Base-by-base conservation (phyloP, 495 filamentous ascomycete species). In the Tricharina praecox region DNA sequence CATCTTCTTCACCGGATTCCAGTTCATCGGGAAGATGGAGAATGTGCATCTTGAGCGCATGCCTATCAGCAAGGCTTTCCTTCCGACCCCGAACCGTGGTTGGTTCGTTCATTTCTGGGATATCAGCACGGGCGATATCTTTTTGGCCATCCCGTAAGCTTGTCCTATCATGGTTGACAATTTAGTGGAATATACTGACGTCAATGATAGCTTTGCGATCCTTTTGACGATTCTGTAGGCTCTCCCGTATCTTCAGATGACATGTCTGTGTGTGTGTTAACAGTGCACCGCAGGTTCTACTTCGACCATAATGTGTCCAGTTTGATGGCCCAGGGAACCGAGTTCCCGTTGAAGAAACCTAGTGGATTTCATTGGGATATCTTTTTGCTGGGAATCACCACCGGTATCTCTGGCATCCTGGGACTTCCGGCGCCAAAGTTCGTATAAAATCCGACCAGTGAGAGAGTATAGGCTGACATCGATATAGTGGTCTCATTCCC, bases 361-460 rank as follows among this genome's bases (percentile, higher is more conserved):
- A 85, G 85, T 25, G 87, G 87, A 8, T 95, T 95, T 62, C 87
- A 94, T 68, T 95, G 86, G 86, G 87, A 94, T 55, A 60, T 95
- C 41, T 94, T 90, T 70, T 76, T 95, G 23, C 76, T 95, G 1
- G 88, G 88, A 11, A 66, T 85, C 10, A 95, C 88, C 3, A 93
- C 87, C 0, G 81, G 80, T 45, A 63, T 94, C 15, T 79, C 79
- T 13, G 88, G 87, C 4, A 65, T 96, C 7, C 67, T 94, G 18
- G 88, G 88, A 3, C 72, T 96, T 23, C 88, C 88, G 13, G 81
- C 87, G 52, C 88, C 87, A 23, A 94, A 94, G 41, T 50, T 9
- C 26, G 21, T 18, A 13, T 10, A 3, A 21, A 11, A 30, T 49
- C 48, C 11, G 7, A 19, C 23, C 16, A 18, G 20, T 19, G 33